These are phyloP conservation scores for Chlorencoelia australis DNA, from an alignment of 2,329 filamentous ascomycete genomes.

Conservation along the genomic window DNA sequence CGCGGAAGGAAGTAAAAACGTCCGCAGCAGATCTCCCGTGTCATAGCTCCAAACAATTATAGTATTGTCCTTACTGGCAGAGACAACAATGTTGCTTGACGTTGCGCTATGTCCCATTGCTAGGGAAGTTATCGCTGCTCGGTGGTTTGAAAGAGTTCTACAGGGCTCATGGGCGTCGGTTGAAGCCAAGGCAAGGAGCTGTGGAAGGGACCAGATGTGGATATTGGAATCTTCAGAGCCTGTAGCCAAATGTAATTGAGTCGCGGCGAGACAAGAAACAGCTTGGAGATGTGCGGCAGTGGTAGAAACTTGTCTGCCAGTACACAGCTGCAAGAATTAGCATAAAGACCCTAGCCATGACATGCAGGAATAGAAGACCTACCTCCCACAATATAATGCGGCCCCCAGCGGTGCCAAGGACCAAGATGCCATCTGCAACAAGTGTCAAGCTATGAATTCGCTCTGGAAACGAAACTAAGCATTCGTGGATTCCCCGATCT, in stretches of 20 bases:
- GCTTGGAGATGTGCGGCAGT: constrained; percentile 70
- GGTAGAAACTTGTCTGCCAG: constrained; percentile 67
- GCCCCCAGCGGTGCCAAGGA: constrained; percentile 76
- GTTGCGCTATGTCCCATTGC: constrained; percentile 55
- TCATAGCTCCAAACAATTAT: constrained; percentile 90
- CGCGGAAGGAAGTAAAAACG: constrained; percentile 65
- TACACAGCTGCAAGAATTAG: constrained; percentile 46
- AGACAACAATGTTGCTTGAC: constrained; percentile 73
- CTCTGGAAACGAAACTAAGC: constrained; percentile 79
- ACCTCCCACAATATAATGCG: constrained; percentile 92
- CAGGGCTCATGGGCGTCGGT: constrained; percentile 56
- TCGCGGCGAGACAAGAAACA: constrained; percentile 65
- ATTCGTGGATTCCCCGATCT: constrained; percentile 76
- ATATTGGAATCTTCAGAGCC: constrained; percentile 81
- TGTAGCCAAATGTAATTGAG: constrained; percentile 63
- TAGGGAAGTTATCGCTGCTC: constrained; percentile 60
- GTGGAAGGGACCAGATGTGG: constrained; percentile 79
- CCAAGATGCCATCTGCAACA: constrained; percentile 57
- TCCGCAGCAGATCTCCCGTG: constrained; percentile 66
- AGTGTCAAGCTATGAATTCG: constrained; percentile 70
- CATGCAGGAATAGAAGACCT: constrained; percentile 23
- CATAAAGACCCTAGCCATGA: constrained; percentile 2
- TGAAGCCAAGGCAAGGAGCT: constrained; percentile 53
- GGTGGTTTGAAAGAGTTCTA: constrained; percentile 67
- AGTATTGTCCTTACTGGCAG: constrained; percentile 75